phyloP scores from a whole-genome alignment of 768 basidiomycete genomes.

The Daedaleopsis nitida region DNA sequence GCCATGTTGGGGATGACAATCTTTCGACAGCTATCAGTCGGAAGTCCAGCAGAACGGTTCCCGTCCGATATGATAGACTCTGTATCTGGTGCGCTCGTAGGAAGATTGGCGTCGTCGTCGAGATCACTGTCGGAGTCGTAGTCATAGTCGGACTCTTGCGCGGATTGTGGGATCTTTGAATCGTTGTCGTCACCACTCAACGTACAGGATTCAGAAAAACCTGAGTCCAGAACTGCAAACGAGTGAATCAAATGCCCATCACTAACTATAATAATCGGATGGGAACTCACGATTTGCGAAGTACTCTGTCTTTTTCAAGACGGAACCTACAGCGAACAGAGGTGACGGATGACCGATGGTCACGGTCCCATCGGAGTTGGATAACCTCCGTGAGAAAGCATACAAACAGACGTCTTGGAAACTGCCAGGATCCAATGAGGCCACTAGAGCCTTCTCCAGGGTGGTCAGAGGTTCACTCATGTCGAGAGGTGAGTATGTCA shows the following conservation, averaged over 20 bases:
- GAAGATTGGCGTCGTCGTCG: constrained; percentile 13
- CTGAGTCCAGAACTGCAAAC: constrained; percentile 16
- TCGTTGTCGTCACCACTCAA: not conserved
- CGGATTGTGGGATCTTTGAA: not conserved
- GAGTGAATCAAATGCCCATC: not conserved
- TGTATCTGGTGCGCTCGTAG: too few species aligned
- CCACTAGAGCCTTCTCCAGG: not conserved
- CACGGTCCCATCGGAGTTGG: not conserved
- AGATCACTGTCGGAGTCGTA: constrained; percentile 28
- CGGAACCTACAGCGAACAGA: not conserved
- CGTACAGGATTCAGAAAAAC: constrained; percentile 13
- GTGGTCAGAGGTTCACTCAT: not conserved
- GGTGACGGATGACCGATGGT: constrained; percentile 4
- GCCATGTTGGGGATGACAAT: constrained; percentile 22
- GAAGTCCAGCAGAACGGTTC: not conserved
- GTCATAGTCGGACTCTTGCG: constrained; percentile 21
- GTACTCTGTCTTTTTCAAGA: constrained; percentile 7
- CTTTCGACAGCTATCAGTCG: not conserved
- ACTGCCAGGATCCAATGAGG: not conserved
- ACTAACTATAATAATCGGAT: too few species aligned
- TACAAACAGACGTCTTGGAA: constrained; percentile 9
- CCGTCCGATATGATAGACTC: too few species aligned
- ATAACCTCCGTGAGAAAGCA: constrained; percentile 3
- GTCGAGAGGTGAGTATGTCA: not conserved
- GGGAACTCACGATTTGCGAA: constrained; percentile 3